phyloP scores from a whole-genome alignment of 306 rosid species.

The Quercus suber region DNA sequence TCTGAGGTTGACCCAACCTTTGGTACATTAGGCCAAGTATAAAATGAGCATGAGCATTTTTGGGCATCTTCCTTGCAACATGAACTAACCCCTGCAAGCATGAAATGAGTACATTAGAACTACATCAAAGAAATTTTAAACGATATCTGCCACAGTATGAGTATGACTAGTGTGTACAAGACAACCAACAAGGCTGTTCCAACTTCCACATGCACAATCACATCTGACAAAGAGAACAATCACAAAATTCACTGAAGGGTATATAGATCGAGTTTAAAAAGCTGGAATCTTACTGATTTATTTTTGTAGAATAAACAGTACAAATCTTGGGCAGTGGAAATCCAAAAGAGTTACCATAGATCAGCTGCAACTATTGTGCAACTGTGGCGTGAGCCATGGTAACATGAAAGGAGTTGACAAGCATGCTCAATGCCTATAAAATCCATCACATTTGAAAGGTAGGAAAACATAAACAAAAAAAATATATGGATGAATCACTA shows the following conservation, averaged over 20 bases:
- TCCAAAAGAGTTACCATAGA: not conserved
- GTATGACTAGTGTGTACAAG: not conserved
- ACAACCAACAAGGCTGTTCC: not conserved
- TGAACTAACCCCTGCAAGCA: slow-evolving; percentile 86
- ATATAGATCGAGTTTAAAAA: not conserved
- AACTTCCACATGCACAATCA: not conserved
- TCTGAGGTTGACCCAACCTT: slow-evolving; percentile 85
- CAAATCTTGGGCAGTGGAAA: not conserved
- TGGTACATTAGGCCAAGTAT: slow-evolving; percentile 95
- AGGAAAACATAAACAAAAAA: too few species aligned
- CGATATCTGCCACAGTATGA: not conserved
- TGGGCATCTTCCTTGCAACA: slow-evolving; percentile 92
- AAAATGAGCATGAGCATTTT: slow-evolving; percentile 98
- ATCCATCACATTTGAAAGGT: not conserved
- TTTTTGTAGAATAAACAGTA: too few species aligned
- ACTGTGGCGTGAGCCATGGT: not conserved
- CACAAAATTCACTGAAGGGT: not conserved
- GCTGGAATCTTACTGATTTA: not conserved
- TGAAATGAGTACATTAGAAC: slow-evolving; percentile 17
- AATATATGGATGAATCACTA: too few species aligned
- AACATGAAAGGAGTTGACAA: not conserved
- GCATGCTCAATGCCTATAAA: not conserved
- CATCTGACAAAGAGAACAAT: not conserved
- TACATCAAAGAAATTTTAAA: not conserved
- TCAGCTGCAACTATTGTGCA: not conserved